Base-by-base conservation (phyloP, 805 yeast genomes). In the Tetrapisispora phaffii region DNA sequence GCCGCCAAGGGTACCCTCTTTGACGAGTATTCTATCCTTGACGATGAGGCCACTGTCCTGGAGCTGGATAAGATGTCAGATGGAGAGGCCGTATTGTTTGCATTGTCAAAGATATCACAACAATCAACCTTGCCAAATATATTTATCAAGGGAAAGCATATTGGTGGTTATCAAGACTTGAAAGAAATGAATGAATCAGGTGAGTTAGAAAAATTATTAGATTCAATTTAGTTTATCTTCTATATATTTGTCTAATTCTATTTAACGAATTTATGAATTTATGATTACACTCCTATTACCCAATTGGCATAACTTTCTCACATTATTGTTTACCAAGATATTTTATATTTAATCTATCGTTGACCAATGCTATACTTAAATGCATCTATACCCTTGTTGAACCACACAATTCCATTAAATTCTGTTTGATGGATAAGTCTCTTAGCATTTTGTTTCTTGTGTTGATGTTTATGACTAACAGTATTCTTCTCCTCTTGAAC, bases 81-180 rank as follows among this genome's bases (percentile, higher is more conserved):
- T 47, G 97, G 97, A 43, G 68, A 69, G 39, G 88, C 80, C 33
- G 76, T 88, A 53, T 96, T 88, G 70, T 80, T 71, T 39, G 95
- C 94, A 52, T 72, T 90, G 50, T 63, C 63, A 41, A 77, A 81
- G 60, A 65, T 87, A 48, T 85, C 95, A 35, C 90, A 94, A 47
- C 97, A 90, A 73, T 75, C 79, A 52, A 87, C 97, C 39, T 97
- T 90, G 50, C 98, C 98, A 50, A 85, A 82, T 65, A 75, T 90
- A 56, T 90, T 83, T 70, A 86, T 90, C 62, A 80, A 74, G 42
- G 95, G 95, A 48, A 76, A 88, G 68, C 96, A 87, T 71, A 78
- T 90, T 58, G 98, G 98, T 48, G 98, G 97, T 50, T 86, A 87
- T 75, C 81, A 90, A 32, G 96, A 87, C 55, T 71, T 90, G 52